Conservation (phyloP, 1,139 yeast genomes). For the Saccharomyces hybrid region DNA sequence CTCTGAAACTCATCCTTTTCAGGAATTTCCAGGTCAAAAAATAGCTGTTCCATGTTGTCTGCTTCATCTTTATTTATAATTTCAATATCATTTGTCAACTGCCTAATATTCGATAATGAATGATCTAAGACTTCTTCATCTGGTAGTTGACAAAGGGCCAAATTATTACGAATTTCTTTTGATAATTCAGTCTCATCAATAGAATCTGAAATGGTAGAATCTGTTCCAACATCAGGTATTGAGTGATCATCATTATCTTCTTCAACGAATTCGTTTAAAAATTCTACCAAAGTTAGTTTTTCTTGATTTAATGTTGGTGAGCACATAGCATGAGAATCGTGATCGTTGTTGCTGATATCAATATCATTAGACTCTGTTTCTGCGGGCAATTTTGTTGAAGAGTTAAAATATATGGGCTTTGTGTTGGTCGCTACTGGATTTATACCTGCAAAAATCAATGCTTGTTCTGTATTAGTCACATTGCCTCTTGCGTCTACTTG, state of each 20-base stretch:
- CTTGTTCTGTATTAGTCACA: slow-evolving; percentile 20
- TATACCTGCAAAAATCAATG: slow-evolving; percentile 24
- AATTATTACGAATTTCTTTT: slow-evolving; percentile 8
- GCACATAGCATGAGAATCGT: neutral
- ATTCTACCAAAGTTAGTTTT: neutral
- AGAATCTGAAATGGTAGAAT: slow-evolving; percentile 12
- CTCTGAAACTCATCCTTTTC: neutral
- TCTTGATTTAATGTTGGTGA: neutral
- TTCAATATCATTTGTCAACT: slow-evolving; percentile 2
- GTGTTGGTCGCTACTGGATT: slow-evolving; percentile 7
- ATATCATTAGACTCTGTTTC: neutral
- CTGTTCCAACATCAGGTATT: slow-evolving; percentile 6
- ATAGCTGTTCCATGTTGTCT: slow-evolving; percentile 4
- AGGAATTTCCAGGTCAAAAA: neutral
- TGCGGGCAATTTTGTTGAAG: slow-evolving; percentile 6
- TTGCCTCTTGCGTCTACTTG: slow-evolving; percentile 1
- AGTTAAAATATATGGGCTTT: slow-evolving; percentile 9
- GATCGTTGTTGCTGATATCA: slow-evolving; percentile 1
- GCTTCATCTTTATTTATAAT: slow-evolving; percentile 2
- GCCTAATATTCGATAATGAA: slow-evolving; percentile 3
- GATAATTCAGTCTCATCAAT: slow-evolving; percentile 9
- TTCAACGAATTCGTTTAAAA: slow-evolving; percentile 1
- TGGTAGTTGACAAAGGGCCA: slow-evolving; percentile 9
- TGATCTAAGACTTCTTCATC: slow-evolving; percentile 4
- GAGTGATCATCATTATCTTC: slow-evolving; percentile 6